phyloP scores from a whole-genome alignment of 1,284 basidiomycete genomes.

The Austroboletus niveus region DNA sequence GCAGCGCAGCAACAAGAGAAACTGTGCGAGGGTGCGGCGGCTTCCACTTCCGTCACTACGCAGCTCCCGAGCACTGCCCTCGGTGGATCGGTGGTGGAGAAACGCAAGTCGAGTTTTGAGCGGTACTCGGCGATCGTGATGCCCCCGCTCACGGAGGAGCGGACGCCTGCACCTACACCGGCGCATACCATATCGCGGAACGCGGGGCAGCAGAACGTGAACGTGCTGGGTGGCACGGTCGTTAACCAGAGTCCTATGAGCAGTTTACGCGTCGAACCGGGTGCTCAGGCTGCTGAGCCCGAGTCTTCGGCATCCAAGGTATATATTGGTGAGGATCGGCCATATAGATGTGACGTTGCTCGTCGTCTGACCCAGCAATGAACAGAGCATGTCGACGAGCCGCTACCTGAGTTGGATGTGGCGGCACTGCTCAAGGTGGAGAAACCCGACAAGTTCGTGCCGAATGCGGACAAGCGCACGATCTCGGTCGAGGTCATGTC shows the following conservation, averaged over 20 bases:
- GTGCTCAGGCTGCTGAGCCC: background rate
- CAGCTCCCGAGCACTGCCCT: slow-evolving; percentile 8
- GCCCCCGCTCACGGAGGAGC: slow-evolving; percentile 66
- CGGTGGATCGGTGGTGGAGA: slow-evolving; percentile 38
- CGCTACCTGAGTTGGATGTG: slow-evolving; percentile 52
- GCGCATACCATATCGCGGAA: slow-evolving; percentile 48
- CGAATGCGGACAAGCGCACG: slow-evolving; percentile 44
- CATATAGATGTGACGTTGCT: background rate
- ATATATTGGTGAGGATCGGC: slow-evolving; percentile 29
- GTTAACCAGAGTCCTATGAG: slow-evolving; percentile 8
- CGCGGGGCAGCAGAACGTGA: slow-evolving; percentile 10
- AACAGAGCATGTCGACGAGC: slow-evolving; percentile 42
- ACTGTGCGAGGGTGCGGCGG: background rate
- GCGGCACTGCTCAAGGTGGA: slow-evolving; percentile 40
- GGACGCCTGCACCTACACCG: slow-evolving; percentile 58
- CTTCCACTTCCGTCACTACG: background rate
- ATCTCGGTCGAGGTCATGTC: slow-evolving; percentile 71
- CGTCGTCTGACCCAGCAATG: background rate
- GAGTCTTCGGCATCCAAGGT: slow-evolving; percentile 16
- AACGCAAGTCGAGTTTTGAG: slow-evolving; percentile 64
- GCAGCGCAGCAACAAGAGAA: slow-evolving; percentile 19
- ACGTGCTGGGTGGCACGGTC: slow-evolving; percentile 3
- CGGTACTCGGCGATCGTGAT: slow-evolving; percentile 59
- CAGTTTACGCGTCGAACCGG: slow-evolving; percentile 4
- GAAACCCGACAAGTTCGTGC: slow-evolving; percentile 21